phyloP scores from a whole-genome alignment of 2,329 filamentous ascomycete genomes.

The Penicillium expansum region DNA sequence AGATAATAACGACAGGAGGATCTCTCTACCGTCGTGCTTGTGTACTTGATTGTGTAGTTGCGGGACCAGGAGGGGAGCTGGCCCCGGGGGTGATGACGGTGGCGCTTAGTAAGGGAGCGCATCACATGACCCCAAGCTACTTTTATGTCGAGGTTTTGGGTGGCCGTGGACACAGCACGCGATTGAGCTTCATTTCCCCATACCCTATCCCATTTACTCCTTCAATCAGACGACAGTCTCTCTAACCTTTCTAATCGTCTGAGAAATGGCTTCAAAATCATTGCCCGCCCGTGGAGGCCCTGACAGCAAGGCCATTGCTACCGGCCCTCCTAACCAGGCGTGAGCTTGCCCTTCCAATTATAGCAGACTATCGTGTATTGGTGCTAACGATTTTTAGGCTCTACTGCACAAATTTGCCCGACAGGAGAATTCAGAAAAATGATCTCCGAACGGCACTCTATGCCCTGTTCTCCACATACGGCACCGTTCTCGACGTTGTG shows the following conservation, averaged over 20 bases:
- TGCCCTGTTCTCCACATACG: slow-evolving; percentile 90
- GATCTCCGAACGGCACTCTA: slow-evolving; percentile 87
- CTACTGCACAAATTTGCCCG: slow-evolving; percentile 83
- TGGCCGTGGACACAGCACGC: not conserved
- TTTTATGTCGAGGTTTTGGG: slow-evolving; percentile 13
- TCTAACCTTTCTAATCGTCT: not conserved
- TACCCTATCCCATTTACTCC: not conserved
- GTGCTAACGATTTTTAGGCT: slow-evolving; percentile 56
- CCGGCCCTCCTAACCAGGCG: slow-evolving; percentile 74
- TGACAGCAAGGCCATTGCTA: slow-evolving; percentile 31
- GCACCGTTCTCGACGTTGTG: slow-evolving; percentile 86
- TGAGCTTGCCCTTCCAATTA: slow-evolving; percentile 44
- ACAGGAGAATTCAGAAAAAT: slow-evolving; percentile 77
- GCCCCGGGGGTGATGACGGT: slow-evolving; percentile 19
- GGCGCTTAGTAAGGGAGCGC: slow-evolving; percentile 17
- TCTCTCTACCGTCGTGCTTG: slow-evolving; percentile 87
- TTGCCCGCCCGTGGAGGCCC: slow-evolving; percentile 43
- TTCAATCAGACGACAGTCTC: not conserved
- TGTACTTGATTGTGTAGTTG: slow-evolving; percentile 10
- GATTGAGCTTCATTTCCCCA: slow-evolving; percentile 8
- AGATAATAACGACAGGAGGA: slow-evolving; percentile 70
- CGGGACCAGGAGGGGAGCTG: slow-evolving; percentile 10
- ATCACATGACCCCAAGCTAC: slow-evolving; percentile 22
- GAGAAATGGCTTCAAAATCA: slow-evolving; percentile 40
- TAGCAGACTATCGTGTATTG: slow-evolving; percentile 4